Evolutionary conservation across 768 basidiomycete species (phyloP).

Genomic region (Crucibulum laeve): DNA sequence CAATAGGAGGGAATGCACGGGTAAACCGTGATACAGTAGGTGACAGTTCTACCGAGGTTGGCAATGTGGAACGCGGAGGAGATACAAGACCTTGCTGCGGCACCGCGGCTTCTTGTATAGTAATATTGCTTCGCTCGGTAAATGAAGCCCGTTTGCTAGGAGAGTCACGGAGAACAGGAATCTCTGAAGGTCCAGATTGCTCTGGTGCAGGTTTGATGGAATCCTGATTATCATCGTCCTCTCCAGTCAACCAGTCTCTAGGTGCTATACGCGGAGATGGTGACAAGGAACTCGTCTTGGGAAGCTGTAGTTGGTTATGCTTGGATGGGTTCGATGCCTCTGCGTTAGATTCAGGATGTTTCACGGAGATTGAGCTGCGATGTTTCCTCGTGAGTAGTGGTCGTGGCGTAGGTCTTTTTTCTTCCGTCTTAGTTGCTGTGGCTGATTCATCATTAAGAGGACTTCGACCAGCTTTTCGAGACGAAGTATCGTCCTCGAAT

Average conservation of each 20-base stretch:
- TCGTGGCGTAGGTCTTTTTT: constrained; percentile 10
- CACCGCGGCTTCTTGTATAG: constrained; percentile 31
- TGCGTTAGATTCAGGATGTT: constrained; percentile 20
- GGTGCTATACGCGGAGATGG: constrained; percentile 22
- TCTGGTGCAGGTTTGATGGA: constrained; percentile 11
- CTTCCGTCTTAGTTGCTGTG: not conserved
- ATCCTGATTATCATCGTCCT: constrained; percentile 34
- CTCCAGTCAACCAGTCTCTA: constrained; percentile 76
- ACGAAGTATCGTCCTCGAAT: not conserved
- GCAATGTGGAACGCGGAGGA: constrained; percentile 10
- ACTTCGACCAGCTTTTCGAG: constrained; percentile 6
- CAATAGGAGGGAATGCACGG: constrained; percentile 30
- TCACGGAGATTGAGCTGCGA: constrained; percentile 42
- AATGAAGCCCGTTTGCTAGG: constrained; percentile 71
- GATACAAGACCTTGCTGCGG: constrained; percentile 30
- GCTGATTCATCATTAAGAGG: not conserved
- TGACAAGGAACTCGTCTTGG: not conserved
- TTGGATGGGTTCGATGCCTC: not conserved
- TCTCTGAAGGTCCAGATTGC: constrained; percentile 19
- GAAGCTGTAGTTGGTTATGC: not conserved
- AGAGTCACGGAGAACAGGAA: constrained; percentile 60
- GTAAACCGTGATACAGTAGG: constrained; percentile 33
- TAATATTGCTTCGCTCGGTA: constrained; percentile 43
- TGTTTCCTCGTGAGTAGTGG: constrained; percentile 49
- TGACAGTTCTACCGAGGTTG: constrained; percentile 21